phyloP scores from a whole-genome alignment of 345 rosid genomes.

The Eucalyptus paniculata region DNA sequence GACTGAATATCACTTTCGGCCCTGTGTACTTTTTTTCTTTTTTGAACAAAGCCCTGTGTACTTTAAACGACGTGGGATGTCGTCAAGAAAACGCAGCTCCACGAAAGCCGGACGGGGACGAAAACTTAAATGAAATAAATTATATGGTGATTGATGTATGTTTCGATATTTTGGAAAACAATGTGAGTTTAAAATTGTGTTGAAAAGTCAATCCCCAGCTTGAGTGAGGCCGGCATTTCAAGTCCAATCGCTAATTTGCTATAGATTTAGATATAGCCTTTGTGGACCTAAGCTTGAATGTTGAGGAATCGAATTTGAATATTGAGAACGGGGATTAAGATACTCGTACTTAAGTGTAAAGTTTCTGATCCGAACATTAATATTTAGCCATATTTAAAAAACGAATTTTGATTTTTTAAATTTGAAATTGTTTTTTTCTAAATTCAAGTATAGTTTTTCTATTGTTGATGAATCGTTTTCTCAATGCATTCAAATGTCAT shows the following conservation, averaged over 20 bases:
- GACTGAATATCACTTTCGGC: background rate
- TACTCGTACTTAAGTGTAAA: background rate
- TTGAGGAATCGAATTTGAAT: accelerated
- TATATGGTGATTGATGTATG: background rate
- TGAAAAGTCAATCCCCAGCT: too few species aligned
- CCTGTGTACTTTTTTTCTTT: background rate
- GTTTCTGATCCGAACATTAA: accelerated
- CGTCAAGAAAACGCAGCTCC: background rate
- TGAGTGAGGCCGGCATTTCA: accelerated
- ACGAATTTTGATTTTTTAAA: background rate
- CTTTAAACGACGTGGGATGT: background rate
- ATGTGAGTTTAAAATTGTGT: background rate
- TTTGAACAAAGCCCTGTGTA: background rate
- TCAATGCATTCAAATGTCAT: background rate
- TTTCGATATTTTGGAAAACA: background rate
- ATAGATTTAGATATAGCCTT: accelerated
- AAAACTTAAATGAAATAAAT: background rate
- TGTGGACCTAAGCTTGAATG: accelerated
- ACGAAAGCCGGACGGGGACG: background rate
- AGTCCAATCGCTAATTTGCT: accelerated
- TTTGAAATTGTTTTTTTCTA: accelerated
- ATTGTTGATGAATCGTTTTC: background rate
- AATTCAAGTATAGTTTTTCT: background rate
- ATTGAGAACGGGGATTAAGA: accelerated
- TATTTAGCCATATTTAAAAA: background rate